A percentile compares a stretch with the other conserved stretches of the same genome.
Evolutionary conservation across 768 basidiomycete genomes (phyloP).

Genomic region (Termitomyces heimii): DNA sequence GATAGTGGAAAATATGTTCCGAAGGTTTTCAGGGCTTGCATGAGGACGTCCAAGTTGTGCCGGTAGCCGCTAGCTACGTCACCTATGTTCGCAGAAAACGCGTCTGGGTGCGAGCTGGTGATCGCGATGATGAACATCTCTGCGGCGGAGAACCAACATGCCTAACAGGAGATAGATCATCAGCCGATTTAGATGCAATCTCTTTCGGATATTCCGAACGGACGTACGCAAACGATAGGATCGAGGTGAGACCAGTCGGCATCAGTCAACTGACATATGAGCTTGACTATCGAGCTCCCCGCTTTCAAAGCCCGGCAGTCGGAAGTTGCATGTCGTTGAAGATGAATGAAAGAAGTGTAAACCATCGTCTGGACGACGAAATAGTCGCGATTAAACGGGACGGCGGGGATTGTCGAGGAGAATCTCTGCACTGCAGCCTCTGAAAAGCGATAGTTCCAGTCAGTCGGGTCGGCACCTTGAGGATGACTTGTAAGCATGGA

Average conservation of each 20-base stretch:
- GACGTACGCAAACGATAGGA: conserved; percentile 47
- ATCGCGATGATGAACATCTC: conserved; percentile 15
- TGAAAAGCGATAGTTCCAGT: conserved; percentile 27
- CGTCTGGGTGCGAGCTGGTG: conserved; percentile 1
- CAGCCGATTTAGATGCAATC: not conserved
- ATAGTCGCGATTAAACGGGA: conserved; percentile 8
- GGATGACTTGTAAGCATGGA: conserved; percentile 15
- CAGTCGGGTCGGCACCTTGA: conserved; percentile 29
- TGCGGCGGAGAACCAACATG: conserved; percentile 15
- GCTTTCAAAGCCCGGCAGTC: conserved; percentile 38
- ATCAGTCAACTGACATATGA: conserved; percentile 41
- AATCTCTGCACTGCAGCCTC: conserved; percentile 43
- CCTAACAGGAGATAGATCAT: conserved; percentile 5
- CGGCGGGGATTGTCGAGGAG: conserved; percentile 22
- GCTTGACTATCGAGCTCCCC: conserved; percentile 34
- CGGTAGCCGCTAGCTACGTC: conserved; percentile 6
- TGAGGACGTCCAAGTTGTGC: conserved; percentile 9
- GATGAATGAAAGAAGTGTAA: conserved; percentile 44
- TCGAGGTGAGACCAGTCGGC: conserved; percentile 49
- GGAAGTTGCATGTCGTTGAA: conserved; percentile 34
- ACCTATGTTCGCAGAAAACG: conserved; percentile 1
- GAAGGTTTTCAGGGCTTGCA: conserved; percentile 11
- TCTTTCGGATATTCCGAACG: not conserved
- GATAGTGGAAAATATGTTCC: conserved; percentile 13
- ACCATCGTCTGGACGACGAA: conserved; percentile 37